Base-by-base conservation (phyloP, 2,329 filamentous ascomycete species). In the Diaporthe caulivora region DNA sequence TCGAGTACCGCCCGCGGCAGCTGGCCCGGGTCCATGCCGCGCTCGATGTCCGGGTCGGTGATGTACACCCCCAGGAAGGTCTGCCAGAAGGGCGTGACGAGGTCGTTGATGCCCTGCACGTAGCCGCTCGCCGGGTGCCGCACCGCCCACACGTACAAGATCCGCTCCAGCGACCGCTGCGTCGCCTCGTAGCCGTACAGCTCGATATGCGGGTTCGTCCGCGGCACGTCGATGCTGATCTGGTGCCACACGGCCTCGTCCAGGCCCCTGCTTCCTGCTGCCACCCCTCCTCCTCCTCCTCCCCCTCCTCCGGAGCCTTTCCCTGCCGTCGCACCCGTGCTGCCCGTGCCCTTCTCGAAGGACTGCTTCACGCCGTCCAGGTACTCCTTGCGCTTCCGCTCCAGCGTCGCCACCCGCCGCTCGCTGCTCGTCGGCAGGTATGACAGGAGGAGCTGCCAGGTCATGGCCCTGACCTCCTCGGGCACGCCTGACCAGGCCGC, bases 241-340 rank as follows among this genome's bases (percentile, higher is more conserved):
- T 99, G 97, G 85, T 99, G 97, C 97, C 97, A 99, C 74, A 99
- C 92, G n/a, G 95, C 93, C 85, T 99, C 97, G 78, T 99, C 97
- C 24, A 99, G 85, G 2, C 95, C 96, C 75, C 90, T 84, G 10
- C 76, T 75, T 18, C 76, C 73, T 4, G 75, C 75, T 17, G 75
- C 71, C 9, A 10, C 11, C 4, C n/a, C 24, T 9, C 57, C 55
- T 3, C 29, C 31, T 15, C 34, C 55, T 18, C 55, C 55, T 9
- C 34, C 55, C 26, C 57, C 57, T 8, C 37, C 34, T 42, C 57
- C 57, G 17, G 57, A 62, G 1, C 74, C 76, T 15, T 76, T 75
- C 8, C 76, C 71, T 8, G 71, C 57, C n/a, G 77, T 72, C 9
- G 76, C 75, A 5, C 77, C 77, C 21, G 78, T 74, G 57, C 77